phyloP scores from a whole-genome alignment of 352 stramenopile species.

The Pythium diclinum region DNA sequence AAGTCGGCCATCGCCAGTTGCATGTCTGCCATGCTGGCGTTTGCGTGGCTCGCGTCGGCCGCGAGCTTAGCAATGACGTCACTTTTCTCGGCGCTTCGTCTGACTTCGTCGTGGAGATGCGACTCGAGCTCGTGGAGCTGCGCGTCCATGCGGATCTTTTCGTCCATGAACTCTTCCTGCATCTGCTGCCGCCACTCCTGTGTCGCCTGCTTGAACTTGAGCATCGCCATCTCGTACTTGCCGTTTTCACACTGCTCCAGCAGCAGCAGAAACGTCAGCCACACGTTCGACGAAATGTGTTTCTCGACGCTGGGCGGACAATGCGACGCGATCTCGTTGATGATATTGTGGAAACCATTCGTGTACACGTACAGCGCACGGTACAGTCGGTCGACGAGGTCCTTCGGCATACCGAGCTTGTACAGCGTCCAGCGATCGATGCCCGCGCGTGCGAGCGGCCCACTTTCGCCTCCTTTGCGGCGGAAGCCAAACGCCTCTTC shows the following conservation, averaged over 20 bases:
- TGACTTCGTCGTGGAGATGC: slow-evolving; percentile 35
- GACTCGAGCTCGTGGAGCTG: slow-evolving; percentile 32
- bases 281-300: slow-evolving; percentile 81
- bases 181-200: slow-evolving; percentile 50
- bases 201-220: slow-evolving; percentile 78
- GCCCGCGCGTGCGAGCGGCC: slow-evolving; percentile 51
- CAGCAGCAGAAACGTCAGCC: slow-evolving; percentile 70
- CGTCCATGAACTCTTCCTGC: slow-evolving; percentile 40
- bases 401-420: slow-evolving; percentile 69
- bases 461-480: slow-evolving; percentile 34
- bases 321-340: slow-evolving; percentile 73
- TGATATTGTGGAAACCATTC: slow-evolving; percentile 82
- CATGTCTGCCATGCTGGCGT: slow-evolving; percentile 41
- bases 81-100: slow-evolving; percentile 44
- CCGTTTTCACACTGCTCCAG: slow-evolving; percentile 77
- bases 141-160: slow-evolving; percentile 38
- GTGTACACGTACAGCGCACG: slow-evolving; percentile 83
- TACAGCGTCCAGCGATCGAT: slow-evolving; percentile 75
- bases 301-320: slow-evolving; percentile 59
- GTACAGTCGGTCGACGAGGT: slow-evolving; percentile 75
- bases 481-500: slow-evolving; percentile 46
- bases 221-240: slow-evolving; percentile 86
- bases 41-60: slow-evolving; percentile 36
- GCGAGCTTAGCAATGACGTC: slow-evolving; percentile 44
- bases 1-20: slow-evolving; percentile 31